A percentile compares a stretch with the other conserved stretches of the same genome.
Evolutionary conservation across 257 asterid species (phyloP).

Genomic region (Nicotiana otophora): DNA sequence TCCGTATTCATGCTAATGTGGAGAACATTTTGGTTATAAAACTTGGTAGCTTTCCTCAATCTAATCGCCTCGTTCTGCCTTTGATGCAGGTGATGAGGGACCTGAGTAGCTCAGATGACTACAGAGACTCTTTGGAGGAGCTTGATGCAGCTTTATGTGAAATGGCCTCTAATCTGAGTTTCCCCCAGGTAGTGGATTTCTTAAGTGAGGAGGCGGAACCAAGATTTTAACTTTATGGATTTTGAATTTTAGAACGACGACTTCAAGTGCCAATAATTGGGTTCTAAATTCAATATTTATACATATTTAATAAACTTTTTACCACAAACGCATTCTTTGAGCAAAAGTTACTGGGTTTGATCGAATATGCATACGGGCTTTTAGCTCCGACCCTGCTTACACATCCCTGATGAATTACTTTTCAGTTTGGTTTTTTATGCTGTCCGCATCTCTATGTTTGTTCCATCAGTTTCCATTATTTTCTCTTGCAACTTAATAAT

Average conservation of each 20-base stretch:
- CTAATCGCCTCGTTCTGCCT: background rate
- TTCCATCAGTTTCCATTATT: background rate
- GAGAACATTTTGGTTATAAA: background rate
- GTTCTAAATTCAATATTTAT: too few relatives aligned
- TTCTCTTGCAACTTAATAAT: background rate
- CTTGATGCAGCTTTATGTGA: constrained; percentile 53
- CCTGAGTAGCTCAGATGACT: constrained; percentile 39
- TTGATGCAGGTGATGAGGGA: constrained; percentile 37
- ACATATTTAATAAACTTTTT: too few relatives aligned
- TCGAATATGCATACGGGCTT: too few relatives aligned
- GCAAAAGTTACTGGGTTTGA: too few relatives aligned
- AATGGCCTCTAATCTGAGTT: constrained; percentile 33
- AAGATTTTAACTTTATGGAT: too few relatives aligned
- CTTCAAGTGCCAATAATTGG: too few relatives aligned
- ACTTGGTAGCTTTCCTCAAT: background rate
- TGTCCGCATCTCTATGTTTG: constrained; percentile 2
- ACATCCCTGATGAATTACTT: background rate
- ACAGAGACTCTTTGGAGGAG: constrained; percentile 46
- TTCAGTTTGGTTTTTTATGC: background rate
- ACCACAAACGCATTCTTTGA: too few relatives aligned
- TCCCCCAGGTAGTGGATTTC: constrained; percentile 51
- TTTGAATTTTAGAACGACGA: too few relatives aligned
- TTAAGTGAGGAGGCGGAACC: too few relatives aligned
- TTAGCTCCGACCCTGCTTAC: too few relatives aligned
- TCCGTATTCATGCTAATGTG: background rate